Evolutionary conservation across 306 rosid species (phyloP).

Genomic region (Begonia masoniana): DNA sequence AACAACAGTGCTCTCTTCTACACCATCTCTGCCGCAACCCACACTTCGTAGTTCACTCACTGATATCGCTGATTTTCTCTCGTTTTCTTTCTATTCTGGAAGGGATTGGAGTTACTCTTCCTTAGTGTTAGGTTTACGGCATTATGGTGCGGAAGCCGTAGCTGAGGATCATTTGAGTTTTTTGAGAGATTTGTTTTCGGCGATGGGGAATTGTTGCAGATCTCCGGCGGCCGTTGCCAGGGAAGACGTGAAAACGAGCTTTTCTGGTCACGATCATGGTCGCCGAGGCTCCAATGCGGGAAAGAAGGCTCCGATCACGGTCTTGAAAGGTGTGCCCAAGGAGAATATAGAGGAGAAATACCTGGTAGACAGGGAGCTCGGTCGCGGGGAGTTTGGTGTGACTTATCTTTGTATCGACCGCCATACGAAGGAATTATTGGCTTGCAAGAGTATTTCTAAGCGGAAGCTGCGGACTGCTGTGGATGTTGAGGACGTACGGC

Average conservation of each 20-base stretch:
- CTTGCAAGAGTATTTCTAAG: slow-evolving; percentile 88
- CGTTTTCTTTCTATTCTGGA: too few relatives aligned
- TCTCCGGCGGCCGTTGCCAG: slow-evolving; percentile 97
- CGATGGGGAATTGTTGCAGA: slow-evolving; percentile 60
- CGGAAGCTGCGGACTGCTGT: slow-evolving; percentile 75
- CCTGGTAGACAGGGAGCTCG: slow-evolving; percentile 82
- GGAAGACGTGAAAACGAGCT: slow-evolving; percentile 77
- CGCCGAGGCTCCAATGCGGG: slow-evolving; percentile 35
- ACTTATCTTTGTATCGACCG: slow-evolving; percentile 80
- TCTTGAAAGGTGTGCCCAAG: slow-evolving; percentile 31
- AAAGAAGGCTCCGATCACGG: slow-evolving; percentile 58
- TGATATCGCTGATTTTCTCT: too few relatives aligned
- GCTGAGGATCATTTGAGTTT: too few relatives aligned
- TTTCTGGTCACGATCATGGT: slow-evolving; percentile 36
- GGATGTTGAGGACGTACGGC: slow-evolving; percentile 72
- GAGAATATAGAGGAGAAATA: slow-evolving; percentile 71
- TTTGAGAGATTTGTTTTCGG: too few relatives aligned
- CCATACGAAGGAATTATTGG: slow-evolving; percentile 49
- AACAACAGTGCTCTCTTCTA: too few relatives aligned
- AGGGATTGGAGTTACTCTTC: too few relatives aligned
- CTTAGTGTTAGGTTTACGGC: too few relatives aligned
- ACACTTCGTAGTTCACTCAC: too few relatives aligned
- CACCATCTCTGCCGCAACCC: too few relatives aligned
- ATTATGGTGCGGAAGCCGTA: too few relatives aligned
- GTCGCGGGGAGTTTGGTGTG: slow-evolving; percentile 83